phyloP scores from a whole-genome alignment of 768 basidiomycete genomes.

The Kwoniella mangroviensis region DNA sequence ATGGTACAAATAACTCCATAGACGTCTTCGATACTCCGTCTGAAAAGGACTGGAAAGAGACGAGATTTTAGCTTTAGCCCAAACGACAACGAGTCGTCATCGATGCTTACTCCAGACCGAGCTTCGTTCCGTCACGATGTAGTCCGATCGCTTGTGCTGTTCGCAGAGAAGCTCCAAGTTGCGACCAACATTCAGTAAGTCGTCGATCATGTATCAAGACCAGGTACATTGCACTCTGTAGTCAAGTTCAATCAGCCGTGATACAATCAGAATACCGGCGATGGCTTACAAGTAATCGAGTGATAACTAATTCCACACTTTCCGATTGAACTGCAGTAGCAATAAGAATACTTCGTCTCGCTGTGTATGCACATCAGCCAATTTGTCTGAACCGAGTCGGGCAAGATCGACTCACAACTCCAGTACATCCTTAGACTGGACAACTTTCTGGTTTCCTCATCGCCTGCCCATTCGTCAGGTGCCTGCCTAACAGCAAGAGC shows the following conservation, averaged over 20 bases:
- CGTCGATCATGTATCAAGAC: slow-evolving; percentile 60
- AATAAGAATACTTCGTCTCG: slow-evolving; percentile 82
- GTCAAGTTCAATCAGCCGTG: not conserved
- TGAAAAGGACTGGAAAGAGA: slow-evolving; percentile 62
- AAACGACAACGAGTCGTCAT: too few relatives aligned
- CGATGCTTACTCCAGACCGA: slow-evolving; percentile 68
- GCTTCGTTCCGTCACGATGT: slow-evolving; percentile 82
- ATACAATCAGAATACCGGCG: not conserved
- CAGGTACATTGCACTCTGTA: slow-evolving; percentile 70
- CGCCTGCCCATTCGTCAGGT: slow-evolving; percentile 81
- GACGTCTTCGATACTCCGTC: slow-evolving; percentile 84
- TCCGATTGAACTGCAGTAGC: slow-evolving; percentile 93
- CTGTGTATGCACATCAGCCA: slow-evolving; percentile 59
- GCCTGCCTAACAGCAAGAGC: slow-evolving; percentile 84
- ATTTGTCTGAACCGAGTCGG: not conserved
- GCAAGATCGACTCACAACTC: slow-evolving; percentile 71
- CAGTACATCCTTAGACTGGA: slow-evolving; percentile 91
- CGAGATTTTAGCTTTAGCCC: not conserved
- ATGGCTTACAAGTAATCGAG: slow-evolving; percentile 70
- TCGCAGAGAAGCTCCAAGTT: slow-evolving; percentile 86
- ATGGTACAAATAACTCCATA: slow-evolving; percentile 86
- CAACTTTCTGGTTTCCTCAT: slow-evolving; percentile 72
- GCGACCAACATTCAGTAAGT: slow-evolving; percentile 95
- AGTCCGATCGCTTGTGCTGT: slow-evolving; percentile 92
- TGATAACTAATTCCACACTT: slow-evolving; percentile 87